phyloP scores from a whole-genome alignment of 139 green algal genomes.

The Parachlorella kessleri region DNA sequence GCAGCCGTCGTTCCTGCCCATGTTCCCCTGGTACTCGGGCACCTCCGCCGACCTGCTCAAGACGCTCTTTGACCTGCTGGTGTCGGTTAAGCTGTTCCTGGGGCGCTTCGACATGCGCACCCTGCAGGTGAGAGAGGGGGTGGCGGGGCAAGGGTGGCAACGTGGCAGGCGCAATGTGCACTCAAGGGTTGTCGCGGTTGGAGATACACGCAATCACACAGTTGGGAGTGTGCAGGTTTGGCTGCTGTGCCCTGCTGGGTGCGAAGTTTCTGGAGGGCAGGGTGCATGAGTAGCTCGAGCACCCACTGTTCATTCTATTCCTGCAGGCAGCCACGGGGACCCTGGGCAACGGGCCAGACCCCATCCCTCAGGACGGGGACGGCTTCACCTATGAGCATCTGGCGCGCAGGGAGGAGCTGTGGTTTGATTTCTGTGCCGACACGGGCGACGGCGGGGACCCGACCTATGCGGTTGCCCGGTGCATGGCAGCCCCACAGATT shows the following conservation, averaged over 20 bases:
- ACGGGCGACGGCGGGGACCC: slow-evolving; percentile 87
- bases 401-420: slow-evolving; percentile 62
- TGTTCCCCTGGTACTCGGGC: slow-evolving; percentile 88
- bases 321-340: no score
- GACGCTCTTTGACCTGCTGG: slow-evolving; percentile 81
- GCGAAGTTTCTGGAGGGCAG: no score
- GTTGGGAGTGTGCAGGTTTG: no score
- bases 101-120: slow-evolving; percentile 90
- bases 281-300: no score
- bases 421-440: slow-evolving; percentile 91
- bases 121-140: slow-evolving; percentile 79
- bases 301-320: no score
- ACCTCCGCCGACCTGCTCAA: slow-evolving; percentile 89
- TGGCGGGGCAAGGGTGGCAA: no score
- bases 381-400: slow-evolving; percentile 88
- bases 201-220: no score
- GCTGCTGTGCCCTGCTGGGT: no score
- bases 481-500: slow-evolving; percentile 66
- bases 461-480: slow-evolving; percentile 82
- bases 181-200: no score
- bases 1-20: slow-evolving; percentile 72
- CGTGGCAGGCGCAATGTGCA: no score
- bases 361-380: slow-evolving; percentile 68
- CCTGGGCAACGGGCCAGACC: slow-evolving; percentile 17
- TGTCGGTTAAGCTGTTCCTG: slow-evolving; percentile 89